Evolutionary conservation across 352 stramenopile species (phyloP), one percentile per base, ranked within the genome.

Genomic region (Globisporangium spinosum): DNA sequence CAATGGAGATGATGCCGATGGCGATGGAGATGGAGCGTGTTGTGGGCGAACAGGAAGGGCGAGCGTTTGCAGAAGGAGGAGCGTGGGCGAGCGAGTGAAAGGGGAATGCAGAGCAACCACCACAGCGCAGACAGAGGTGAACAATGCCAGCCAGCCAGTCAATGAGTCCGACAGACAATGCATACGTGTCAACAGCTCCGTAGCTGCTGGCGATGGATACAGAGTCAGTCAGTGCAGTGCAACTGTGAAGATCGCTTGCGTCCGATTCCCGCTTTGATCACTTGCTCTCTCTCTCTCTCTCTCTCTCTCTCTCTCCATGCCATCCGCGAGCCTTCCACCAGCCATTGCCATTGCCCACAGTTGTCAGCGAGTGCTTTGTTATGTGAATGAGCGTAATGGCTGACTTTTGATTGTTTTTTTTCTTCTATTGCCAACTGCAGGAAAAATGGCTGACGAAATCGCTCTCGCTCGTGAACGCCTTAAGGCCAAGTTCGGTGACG

Each of bases 391-490:
- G 32, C 32, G 29, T 47, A 22, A 15, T 51, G 43, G 20, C 40
- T 70, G 40, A 66, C 58, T 70, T 35, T 43, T 47, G 27, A n/a
- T 57, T 20, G 10, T 53, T 25, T 8, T 32, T 32, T 32, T 32
- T 8, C 29, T 32, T 32, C 29, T 32, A 32, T 32, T 32, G 43
- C 43, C 3, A 49, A 47, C 20, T 58, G 49, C 27, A 62, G 70
- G 64, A 75, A 83, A 74, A 74, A 95, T 95, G 87, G 87, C 85
- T 87, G 87, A 95, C 81, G 84, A 89, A 89, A 95, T 95, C 76
- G 79, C 84, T 89, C 83, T 93, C 70, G 87, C 87, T 73, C 87
- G 87, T 86, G 85, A 93, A 84, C 80, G 85, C 72, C 78, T 95
- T 62, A 82, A 82, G 67, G 84, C 84, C 73, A 95, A 94, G 82